Base-by-base conservation (phyloP, 2,329 filamentous ascomycete species). In the Penicillium corylophilum region DNA sequence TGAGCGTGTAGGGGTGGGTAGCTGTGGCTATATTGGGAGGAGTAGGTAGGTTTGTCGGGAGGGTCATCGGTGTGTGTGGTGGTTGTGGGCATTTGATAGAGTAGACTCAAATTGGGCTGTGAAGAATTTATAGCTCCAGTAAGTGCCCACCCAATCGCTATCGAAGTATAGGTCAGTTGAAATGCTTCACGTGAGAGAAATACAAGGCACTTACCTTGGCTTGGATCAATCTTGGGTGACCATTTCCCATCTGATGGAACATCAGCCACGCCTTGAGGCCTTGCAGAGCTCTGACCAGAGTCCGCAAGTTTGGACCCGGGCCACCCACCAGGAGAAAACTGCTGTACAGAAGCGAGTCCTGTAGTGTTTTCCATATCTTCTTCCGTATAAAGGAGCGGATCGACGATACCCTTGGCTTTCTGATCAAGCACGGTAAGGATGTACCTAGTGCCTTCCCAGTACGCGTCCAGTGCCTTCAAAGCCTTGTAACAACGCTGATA, bases 401-500 rank as follows among this genome's bases (percentile, higher is more conserved):
- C 90, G 71, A 87, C 89, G 33, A 93, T 89, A 1, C 90, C 90
- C 67, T 93, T 90, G 13, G 89, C 85, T 68, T 94, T 94, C 62
- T 95, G 90, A 61, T 95, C 89, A 10, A 95, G 75, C 0, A 90
- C 89, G 0, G 89, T 93, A 33, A 95, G 74, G 35, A 95, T 95
- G 66, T 95, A 95, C 51, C 89, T 87, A 23, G 90, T 87, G 7
- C 90, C 90, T 31, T 88, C 88, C 90, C 90, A 95, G 65, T 94
- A 94, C 0, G 81, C 80, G 60, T 94, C 84, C n/a, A 95, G 77
- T 41, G 89, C 85, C 60, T 92, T 85, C 10, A 95, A 72, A 0
- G 89, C 89, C 65, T 90, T 89, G 68, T 94, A 93, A 67, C 90
- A 95, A 8, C 86, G 80, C 65, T 93, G 89, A 61, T 95, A 95